Evolutionary conservation across 2,329 filamentous ascomycete genomes (phyloP), one percentile per base, ranked within the genome.

Genomic region (Leptographium galeiforme): DNA sequence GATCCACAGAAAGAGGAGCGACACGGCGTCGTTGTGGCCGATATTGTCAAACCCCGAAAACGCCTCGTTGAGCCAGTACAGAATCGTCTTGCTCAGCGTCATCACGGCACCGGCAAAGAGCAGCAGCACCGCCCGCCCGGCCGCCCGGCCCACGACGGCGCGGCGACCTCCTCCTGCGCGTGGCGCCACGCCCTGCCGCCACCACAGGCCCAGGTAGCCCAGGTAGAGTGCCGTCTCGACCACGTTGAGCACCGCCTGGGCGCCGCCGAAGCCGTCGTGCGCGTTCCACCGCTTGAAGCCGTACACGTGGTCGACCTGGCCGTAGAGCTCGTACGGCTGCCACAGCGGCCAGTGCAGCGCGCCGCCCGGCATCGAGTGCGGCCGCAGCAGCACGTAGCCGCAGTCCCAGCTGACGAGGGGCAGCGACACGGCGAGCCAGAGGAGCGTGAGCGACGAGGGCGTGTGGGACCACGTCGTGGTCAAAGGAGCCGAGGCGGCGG

Each of bases 351-450:
- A 72, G 70, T 94, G 87, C 51, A 85, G 71, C 48, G 67, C 69
- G 16, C 89, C 89, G 60, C 87, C 87, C 0, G 83, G 80, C 86
- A 95, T 93, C 54, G 82, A 86, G 67, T 84, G 79, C 34, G 89
- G 89, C 19, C 89, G 86, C 52, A 87, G 71, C 48, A 95, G 72
- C 41, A 95, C 81, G 70, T 95, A 95, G 55, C 73, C 72, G 34
- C 78, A 79, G 70, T 95, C 89, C 89, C 89, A 95, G 50, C 79
- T 63, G 49, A 95, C 87, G 56, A 94, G 76, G 1, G 87, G 87
- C 16, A 93, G 70, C 19, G 86, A 89, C 57, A 91, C 58, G 55
- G 75, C 68, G 32, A 95, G 74, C 89, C 89, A 95, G 58, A 81
- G 59, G 45, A 88, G 75, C 25, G 72, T 76, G 1, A 64, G 53